Conservation (phyloP, 306 rosid genomes). For the Vigna trinervia region DNA sequence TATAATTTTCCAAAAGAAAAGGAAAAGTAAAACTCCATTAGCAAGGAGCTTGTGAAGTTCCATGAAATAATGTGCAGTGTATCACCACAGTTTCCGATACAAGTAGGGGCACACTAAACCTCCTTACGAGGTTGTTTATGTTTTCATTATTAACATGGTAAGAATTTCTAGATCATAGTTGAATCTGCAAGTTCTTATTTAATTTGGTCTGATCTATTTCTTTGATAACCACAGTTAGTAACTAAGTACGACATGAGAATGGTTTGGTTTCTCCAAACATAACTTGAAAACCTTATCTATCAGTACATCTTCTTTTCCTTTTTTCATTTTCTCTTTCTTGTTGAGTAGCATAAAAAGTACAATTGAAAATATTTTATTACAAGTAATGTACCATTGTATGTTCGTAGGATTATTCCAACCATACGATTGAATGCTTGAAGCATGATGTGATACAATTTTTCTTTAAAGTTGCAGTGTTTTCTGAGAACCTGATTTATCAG, state of each 20-base stretch:
- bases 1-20: constrained; percentile 2
- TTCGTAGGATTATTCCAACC: background rate
- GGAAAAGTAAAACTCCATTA: background rate
- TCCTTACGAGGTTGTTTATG: constrained; percentile 7
- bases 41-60: constrained; percentile 25
- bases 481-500: background rate
- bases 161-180: background rate
- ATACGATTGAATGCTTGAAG: background rate
- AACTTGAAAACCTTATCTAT: background rate
- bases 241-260: constrained; percentile 6
- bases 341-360: background rate
- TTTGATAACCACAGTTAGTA: constrained; percentile 11
- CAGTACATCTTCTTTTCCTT: too few relatives aligned
- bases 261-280: constrained; percentile 6
- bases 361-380: background rate
- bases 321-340: background rate
- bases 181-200: background rate
- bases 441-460: constrained; percentile 4
- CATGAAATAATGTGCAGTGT: constrained; percentile 40
- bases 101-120: constrained; percentile 34
- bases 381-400: background rate
- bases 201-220: constrained; percentile 9
- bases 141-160: background rate
- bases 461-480: constrained; percentile 25
- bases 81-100: constrained; percentile 14